Conservation (phyloP, 441 rosid species). For the Erysimum cheiri region DNA sequence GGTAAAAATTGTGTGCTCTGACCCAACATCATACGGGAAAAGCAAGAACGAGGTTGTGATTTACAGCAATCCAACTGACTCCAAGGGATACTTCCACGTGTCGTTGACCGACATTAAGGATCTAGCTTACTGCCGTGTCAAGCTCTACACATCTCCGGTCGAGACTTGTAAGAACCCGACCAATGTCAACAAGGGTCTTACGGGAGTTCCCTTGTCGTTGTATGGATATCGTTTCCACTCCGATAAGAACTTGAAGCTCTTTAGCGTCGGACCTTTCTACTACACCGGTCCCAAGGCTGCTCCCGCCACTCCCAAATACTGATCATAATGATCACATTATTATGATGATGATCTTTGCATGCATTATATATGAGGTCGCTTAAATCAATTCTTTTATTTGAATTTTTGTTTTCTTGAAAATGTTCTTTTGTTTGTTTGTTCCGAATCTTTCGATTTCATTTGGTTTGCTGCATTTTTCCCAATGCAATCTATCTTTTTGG, state of each 20-base stretch:
- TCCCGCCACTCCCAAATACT: conserved; percentile 42
- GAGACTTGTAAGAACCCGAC: conserved; percentile 54
- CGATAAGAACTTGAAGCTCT: conserved; percentile 53
- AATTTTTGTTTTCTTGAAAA: neutral
- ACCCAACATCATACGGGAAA: conserved; percentile 45
- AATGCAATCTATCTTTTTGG: conserved; percentile 22
- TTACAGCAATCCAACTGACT: conserved; percentile 51
- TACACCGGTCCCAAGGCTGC: conserved; percentile 46
- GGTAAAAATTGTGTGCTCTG: conserved; percentile 55
- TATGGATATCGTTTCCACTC: conserved; percentile 40
- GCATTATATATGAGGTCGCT: conserved; percentile 6
- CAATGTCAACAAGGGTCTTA: conserved; percentile 54
- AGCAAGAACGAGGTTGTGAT: conserved; percentile 46
- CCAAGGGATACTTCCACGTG: conserved; percentile 57
- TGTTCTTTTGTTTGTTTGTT: conserved; percentile 17
- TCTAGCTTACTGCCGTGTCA: conserved; percentile 55
- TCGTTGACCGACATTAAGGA: conserved; percentile 43
- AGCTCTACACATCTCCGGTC: conserved; percentile 52
- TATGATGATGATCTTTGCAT: conserved; percentile 3
- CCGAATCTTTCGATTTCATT: conserved; percentile 7
- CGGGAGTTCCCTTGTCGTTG: conserved; percentile 53
- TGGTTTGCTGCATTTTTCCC: conserved; percentile 13
- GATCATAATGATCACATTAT: conserved; percentile 19
- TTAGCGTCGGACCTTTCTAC: conserved; percentile 57
- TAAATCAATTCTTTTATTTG: conserved; percentile 4